Evolutionary conservation across 805 yeast species (phyloP).

Genomic region (Wickerhamomyces strasburgensis): DNA sequence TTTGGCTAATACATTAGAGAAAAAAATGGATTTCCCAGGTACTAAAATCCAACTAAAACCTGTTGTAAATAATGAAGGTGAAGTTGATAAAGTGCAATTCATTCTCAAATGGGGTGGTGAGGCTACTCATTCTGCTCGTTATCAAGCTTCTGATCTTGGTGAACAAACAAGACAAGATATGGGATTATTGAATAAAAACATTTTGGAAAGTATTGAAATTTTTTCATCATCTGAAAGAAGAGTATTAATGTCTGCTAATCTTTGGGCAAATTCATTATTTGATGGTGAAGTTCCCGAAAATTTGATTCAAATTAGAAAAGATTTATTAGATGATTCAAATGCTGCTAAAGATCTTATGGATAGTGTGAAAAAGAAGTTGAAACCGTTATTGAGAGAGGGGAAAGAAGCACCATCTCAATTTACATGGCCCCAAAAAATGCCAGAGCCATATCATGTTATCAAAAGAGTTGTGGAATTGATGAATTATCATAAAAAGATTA

Average conservation of each 20-base stretch:
- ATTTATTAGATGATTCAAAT: constrained; percentile 89
- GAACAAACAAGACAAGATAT: constrained; percentile 93
- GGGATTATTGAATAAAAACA: constrained; percentile 76
- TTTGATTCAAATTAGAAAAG: constrained; percentile 78
- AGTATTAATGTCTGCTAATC: constrained; percentile 86
- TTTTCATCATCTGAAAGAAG: constrained; percentile 93
- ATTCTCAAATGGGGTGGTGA: constrained; percentile 99
- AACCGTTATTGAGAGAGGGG: constrained; percentile 91
- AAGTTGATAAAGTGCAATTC: constrained; percentile 91
- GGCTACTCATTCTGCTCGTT: constrained; percentile 95
- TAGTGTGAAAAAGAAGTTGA: constrained; percentile 91
- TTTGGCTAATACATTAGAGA: constrained; percentile 76
- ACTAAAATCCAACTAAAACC: constrained; percentile 96
- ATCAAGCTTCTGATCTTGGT: constrained; percentile 93
- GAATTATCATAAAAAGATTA: constrained; percentile 81
- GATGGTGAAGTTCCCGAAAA: constrained; percentile 70
- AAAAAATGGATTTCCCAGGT: constrained; percentile 88
- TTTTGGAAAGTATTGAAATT: constrained; percentile 78
- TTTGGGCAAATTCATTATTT: constrained; percentile 68
- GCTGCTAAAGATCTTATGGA: constrained; percentile 99
- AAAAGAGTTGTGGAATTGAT: constrained; percentile 91
- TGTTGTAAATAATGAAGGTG: constrained; percentile 56
- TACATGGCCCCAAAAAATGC: constrained; percentile 98
- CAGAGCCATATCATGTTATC: constrained; percentile 92
- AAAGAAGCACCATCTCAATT: constrained; percentile 96